Percentiles rank a stretch among this genome's conserved stretches.
Evolutionary conservation across 2,329 filamentous ascomycete genomes (phyloP).

Genomic region (Neonectria punicea): DNA sequence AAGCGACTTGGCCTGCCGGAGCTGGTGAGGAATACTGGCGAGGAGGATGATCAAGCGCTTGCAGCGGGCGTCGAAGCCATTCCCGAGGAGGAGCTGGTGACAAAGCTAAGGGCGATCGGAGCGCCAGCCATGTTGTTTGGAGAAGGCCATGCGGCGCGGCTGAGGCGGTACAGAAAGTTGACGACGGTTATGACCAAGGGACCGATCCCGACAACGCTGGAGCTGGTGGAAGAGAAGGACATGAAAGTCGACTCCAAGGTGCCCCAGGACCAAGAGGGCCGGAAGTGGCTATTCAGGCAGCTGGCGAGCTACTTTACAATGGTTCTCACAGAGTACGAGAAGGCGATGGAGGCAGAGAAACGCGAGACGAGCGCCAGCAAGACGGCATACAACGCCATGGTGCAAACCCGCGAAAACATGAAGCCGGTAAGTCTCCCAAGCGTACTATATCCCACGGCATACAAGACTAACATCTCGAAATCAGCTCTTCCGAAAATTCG

Average conservation of each 20-base stretch:
- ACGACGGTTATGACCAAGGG: conserved; percentile 72
- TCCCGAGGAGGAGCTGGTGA: conserved; percentile 74
- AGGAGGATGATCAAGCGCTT: conserved; percentile 55
- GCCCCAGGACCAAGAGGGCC: conserved; percentile 71
- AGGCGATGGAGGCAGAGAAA: conserved; percentile 75
- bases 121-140: conserved; percentile 84
- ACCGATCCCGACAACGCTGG: conserved; percentile 87
- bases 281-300: conserved; percentile 83
- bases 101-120: conserved; percentile 74
- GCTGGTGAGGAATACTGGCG: conserved; percentile 58
- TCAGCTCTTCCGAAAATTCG: conserved; percentile 86
- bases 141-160: conserved; percentile 75
- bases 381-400: conserved; percentile 84
- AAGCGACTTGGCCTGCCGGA: conserved; percentile 86
- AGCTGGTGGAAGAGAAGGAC: conserved; percentile 82
- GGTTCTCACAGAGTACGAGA: conserved; percentile 89
- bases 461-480: conserved; percentile 14
- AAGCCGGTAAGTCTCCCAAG: conserved; percentile 66
- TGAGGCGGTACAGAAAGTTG: conserved; percentile 77
- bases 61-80: conserved; percentile 67
- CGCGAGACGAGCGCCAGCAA: conserved; percentile 79
- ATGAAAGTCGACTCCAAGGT: conserved; percentile 82
- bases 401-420: conserved; percentile 88
- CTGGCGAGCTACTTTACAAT: conserved; percentile 96
- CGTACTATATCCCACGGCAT: accelerated